phyloP scores from a whole-genome alignment of 2,329 filamentous ascomycete genomes.

The Epichloe bromicola region DNA sequence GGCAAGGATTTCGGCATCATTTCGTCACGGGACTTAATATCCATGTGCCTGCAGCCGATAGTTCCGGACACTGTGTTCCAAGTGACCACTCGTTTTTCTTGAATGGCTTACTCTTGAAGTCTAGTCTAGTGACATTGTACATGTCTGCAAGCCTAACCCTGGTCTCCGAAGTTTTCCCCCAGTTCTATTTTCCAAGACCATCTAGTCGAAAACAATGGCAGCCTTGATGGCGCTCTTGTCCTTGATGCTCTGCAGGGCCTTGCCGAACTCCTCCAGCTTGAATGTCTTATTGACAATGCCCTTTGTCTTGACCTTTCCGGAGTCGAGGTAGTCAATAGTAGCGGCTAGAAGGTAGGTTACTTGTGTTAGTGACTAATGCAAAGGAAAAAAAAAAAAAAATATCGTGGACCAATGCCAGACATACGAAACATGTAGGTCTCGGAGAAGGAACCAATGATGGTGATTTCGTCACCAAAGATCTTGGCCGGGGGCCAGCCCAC shows the following conservation, averaged over 20 bases:
- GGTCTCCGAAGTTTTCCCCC: not conserved
- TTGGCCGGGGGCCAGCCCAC: conserved; percentile 61
- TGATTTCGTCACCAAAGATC: conserved; percentile 58
- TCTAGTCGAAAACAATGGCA: conserved; percentile 54
- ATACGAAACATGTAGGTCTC: conserved; percentile 59
- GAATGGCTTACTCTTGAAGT: not conserved
- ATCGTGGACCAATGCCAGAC: conserved; percentile 9
- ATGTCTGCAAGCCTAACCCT: not conserved
- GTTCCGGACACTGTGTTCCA: not conserved
- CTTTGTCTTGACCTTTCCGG: conserved; percentile 46
- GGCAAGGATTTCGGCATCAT: not conserved
- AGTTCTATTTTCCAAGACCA: not conserved
- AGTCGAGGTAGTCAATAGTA: conserved; percentile 40
- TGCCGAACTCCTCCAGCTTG: conserved; percentile 58
- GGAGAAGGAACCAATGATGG: conserved; percentile 60
- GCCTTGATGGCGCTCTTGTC: conserved; percentile 66
- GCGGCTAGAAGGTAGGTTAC: conserved; percentile 17
- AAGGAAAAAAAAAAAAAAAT: too few species aligned
- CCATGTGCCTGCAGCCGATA: not conserved
- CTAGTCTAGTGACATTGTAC: not conserved
- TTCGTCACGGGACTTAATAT: not conserved
- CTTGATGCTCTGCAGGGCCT: conserved; percentile 57
- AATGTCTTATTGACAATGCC: conserved; percentile 64
- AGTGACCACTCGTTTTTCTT: not conserved
- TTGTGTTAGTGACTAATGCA: not conserved